A percentile compares a stretch with the other conserved stretches of the same genome.
Conservation (phyloP, 2,329 filamentous ascomycete species). For the Neopestalotiopsis clavispora region DNA sequence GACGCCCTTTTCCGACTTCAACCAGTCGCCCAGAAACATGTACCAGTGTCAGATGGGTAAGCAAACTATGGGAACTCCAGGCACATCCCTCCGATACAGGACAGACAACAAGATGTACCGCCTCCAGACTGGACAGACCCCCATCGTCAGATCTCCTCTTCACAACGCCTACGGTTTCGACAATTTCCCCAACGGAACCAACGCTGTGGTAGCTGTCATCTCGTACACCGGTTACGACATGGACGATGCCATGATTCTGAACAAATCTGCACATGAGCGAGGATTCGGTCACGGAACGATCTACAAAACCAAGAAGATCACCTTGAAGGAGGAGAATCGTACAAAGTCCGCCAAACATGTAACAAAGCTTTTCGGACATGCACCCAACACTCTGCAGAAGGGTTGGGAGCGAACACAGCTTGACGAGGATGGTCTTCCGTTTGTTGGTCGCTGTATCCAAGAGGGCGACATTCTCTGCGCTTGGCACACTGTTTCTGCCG, state of each 20-base stretch:
- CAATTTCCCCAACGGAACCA: constrained; percentile 97
- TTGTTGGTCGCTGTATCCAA: constrained; percentile 76
- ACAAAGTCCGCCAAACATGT: constrained; percentile 70
- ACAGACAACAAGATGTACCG: constrained; percentile 98
- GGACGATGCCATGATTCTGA: constrained; percentile 99
- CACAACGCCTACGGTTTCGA: constrained; percentile 97
- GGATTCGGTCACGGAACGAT: constrained; percentile 96
- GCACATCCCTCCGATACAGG: constrained; percentile 80
- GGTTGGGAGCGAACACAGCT: constrained; percentile 73
- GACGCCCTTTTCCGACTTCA: constrained; percentile 98
- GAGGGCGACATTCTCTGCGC: constrained; percentile 87
- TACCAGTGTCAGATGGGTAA: constrained; percentile 99
- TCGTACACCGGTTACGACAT: constrained; percentile 99
- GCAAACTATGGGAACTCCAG: constrained; percentile 97
- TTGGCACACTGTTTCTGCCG: constrained; percentile 85
- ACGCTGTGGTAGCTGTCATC: constrained; percentile 95
- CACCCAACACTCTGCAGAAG: constrained; percentile 75
- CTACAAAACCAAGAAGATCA: constrained; percentile 95
- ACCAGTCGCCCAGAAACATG: constrained; percentile 98
- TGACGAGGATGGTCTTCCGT: constrained; percentile 86
- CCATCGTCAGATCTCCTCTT: constrained; percentile 86
- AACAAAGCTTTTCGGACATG: constrained; percentile 88
- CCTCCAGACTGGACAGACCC: constrained; percentile 93
- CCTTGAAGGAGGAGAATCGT: constrained; percentile 79
- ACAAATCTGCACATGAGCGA: constrained; percentile 94